Conservation (phyloP, 192 early-diverging fungal genomes). For the Gigaspora rosea region DNA sequence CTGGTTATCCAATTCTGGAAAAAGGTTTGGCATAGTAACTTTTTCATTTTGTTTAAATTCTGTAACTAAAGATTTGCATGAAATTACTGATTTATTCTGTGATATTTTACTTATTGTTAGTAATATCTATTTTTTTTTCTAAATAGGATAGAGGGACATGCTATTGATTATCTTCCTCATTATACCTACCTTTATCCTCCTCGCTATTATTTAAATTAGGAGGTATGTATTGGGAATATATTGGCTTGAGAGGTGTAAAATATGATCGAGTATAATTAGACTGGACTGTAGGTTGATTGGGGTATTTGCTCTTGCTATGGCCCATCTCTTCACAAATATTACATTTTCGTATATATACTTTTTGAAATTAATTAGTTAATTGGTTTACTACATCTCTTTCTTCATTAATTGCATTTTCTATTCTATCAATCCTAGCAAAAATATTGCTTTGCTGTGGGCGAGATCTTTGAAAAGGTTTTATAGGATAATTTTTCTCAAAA, state of each 20-base stretch:
- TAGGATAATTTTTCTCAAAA: neutral
- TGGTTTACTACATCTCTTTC: neutral
- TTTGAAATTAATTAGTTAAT: neutral
- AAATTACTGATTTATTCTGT: neutral
- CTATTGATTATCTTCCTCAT: neutral
- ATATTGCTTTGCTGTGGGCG: neutral
- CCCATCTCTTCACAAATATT: no score
- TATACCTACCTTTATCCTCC: neutral
- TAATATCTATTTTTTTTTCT: slow-evolving; percentile 5
- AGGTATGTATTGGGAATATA: neutral
- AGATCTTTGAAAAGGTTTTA: neutral
- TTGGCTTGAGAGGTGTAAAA: no score
- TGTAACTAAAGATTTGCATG: no score
- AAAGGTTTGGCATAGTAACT: no score
- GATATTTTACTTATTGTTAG: neutral
- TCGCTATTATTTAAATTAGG: neutral
- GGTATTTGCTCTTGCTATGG: neutral
- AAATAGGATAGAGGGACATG: no score
- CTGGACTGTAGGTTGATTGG: no score
- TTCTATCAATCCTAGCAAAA: neutral
- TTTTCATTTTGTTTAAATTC: no score
- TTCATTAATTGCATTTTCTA: no score
- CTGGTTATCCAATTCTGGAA: no score
- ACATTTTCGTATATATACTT: neutral
- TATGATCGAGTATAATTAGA: no score